These are phyloP conservation scores for Alternaria postmessia DNA, from an alignment of 2,329 filamentous ascomycete species.

Conservation along the genomic window DNA sequence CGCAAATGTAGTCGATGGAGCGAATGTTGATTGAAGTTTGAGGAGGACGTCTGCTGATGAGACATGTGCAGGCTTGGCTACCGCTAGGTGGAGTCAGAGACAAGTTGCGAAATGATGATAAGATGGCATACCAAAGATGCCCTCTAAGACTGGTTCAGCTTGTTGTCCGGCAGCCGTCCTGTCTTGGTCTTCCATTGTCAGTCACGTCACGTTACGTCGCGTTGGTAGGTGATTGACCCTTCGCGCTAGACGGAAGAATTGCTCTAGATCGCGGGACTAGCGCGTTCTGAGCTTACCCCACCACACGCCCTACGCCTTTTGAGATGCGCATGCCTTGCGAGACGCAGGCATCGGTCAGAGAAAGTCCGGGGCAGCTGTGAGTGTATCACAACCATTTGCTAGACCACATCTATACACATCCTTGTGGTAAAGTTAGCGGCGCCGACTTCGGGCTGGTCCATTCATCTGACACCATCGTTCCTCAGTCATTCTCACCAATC, in stretches of 20 bases:
- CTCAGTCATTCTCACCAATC: not conserved
- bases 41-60: constrained; percentile 36
- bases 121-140: constrained; percentile 30
- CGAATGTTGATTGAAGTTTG: constrained; percentile 34
- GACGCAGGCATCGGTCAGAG: not conserved
- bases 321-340: not conserved
- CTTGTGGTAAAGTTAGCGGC: not conserved
- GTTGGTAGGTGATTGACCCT: not conserved
- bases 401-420: not conserved
- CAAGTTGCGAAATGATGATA: no score
- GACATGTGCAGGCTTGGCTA: constrained; percentile 33
- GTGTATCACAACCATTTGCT: not conserved
- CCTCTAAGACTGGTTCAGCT: constrained; percentile 24
- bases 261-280: constrained; percentile 7
- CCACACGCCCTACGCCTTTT: constrained; percentile 18
- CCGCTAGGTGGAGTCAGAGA: constrained; percentile 17
- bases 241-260: constrained; percentile 4
- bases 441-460: constrained; percentile 8
- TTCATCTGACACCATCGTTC: not conserved
- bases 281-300: not conserved
- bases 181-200: constrained; percentile 3
- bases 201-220: constrained; percentile 3
- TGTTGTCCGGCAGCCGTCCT: not conserved
- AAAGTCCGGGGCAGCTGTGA: not conserved
- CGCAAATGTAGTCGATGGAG: constrained; percentile 26